phyloP scores from a whole-genome alignment of 192 early-diverging fungal species.

The Gamsiella multidivaricata region DNA sequence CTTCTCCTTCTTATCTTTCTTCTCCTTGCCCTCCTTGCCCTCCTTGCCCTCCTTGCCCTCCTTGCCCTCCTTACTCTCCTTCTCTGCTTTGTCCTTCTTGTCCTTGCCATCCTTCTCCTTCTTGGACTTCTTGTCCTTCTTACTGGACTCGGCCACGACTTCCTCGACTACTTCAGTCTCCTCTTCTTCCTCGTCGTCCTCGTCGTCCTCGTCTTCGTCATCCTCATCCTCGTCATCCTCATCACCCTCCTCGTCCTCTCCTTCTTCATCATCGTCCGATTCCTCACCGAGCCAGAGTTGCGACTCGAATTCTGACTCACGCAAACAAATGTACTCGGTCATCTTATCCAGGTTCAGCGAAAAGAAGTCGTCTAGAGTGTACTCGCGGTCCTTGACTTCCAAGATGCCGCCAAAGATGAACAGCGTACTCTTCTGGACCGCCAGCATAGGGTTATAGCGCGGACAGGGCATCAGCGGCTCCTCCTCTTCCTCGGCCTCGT shows the following conservation, averaged over 20 bases:
- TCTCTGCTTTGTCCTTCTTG: conserved; percentile 15
- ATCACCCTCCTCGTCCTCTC: conserved; percentile 59
- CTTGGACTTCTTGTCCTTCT: conserved; percentile 32
- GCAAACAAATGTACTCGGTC: conserved; percentile 64
- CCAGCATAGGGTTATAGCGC: conserved; percentile 77
- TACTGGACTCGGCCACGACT: conserved; percentile 7
- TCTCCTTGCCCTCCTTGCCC: conserved; percentile 22
- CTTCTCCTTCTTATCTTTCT: conserved; percentile 47
- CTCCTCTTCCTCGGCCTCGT: conserved; percentile 30
- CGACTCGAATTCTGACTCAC: conserved; percentile 58
- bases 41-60: conserved; percentile 15
- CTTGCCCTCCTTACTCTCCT: conserved; percentile 24
- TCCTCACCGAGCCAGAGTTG: conserved; percentile 63
- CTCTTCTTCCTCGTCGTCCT: conserved; percentile 26
- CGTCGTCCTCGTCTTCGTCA: conserved; percentile 63
- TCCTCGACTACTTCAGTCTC: conserved; percentile 31
- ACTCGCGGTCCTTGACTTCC: conserved; percentile 70
- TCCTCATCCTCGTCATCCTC: conserved; percentile 58
- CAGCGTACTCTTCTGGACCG: conserved; percentile 62
- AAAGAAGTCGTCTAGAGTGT: conserved; percentile 72
- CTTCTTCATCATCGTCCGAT: conserved; percentile 59
- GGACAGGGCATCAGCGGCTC: conserved; percentile 62
- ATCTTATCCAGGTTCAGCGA: conserved; percentile 74
- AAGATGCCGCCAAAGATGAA: conserved; percentile 76
- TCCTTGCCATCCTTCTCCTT: conserved; percentile 29